phyloP scores from a whole-genome alignment of 371 early-diverging fungal genomes.

The Haplosporangium sp. region DNA sequence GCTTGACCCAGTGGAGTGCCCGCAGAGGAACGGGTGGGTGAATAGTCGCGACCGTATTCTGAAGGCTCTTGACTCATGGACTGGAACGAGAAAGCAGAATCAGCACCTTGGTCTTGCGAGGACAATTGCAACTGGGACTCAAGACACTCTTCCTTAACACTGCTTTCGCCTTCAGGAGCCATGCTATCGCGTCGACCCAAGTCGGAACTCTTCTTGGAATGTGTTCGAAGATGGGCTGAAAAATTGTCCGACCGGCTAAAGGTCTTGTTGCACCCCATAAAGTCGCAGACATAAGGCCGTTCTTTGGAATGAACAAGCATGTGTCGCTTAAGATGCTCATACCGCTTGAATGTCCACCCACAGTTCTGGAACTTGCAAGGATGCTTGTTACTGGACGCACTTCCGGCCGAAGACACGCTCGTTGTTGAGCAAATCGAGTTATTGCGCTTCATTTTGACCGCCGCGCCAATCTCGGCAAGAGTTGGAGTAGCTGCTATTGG shows the following conservation, averaged over 20 bases:
- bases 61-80: constrained; percentile 31
- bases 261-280: constrained; percentile 69
- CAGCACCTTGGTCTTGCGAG: constrained; percentile 7
- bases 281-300: constrained; percentile 71
- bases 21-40: constrained; percentile 27
- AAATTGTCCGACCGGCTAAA: constrained; percentile 80
- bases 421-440: constrained; percentile 45
- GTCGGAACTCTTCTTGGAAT: constrained; percentile 34
- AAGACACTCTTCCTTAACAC: constrained; percentile 28
- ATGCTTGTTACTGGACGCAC: constrained; percentile 48
- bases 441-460: constrained; percentile 32
- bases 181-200: constrained; percentile 17
- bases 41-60: constrained; percentile 31
- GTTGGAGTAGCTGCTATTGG: constrained; percentile 5
- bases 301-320: constrained; percentile 72
- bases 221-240: constrained; percentile 65
- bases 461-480: not conserved
- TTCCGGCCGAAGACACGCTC: constrained; percentile 37
- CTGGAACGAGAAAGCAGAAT: not conserved
- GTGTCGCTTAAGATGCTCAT: constrained; percentile 85
- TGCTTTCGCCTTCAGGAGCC: constrained; percentile 1
- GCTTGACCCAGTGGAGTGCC: constrained; percentile 18
- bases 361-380: constrained; percentile 62
- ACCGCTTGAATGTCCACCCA: constrained; percentile 76
- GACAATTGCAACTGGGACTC: constrained; percentile 14